Evolutionary conservation across 768 basidiomycete genomes (phyloP).

Genomic region (Boletus pseudopeckii): DNA sequence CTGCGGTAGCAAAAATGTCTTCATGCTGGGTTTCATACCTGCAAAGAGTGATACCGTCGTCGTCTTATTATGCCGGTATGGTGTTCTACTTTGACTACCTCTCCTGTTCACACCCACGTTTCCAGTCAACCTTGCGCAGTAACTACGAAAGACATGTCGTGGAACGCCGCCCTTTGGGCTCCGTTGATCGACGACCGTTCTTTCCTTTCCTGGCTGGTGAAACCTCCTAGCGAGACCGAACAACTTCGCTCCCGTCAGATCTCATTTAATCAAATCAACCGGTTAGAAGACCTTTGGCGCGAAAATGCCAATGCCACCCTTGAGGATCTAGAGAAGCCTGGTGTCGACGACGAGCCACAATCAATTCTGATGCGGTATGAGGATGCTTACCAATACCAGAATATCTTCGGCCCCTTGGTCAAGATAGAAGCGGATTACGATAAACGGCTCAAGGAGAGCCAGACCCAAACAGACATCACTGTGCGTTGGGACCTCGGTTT

Average conservation of each 20-base stretch:
- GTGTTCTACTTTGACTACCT: neutral
- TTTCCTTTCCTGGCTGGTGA: constrained; percentile 99
- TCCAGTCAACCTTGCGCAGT: constrained; percentile 95
- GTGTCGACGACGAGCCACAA: constrained; percentile 97
- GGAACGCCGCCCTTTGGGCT: constrained; percentile 98
- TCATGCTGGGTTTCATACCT: constrained; percentile 98
- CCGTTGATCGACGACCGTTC: constrained; percentile 98
- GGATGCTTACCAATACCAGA: constrained; percentile 99
- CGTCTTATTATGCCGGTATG: constrained; percentile 91
- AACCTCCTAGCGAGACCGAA: constrained; percentile 94
- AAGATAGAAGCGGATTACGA: constrained; percentile 99
- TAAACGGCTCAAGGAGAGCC: constrained; percentile 95
- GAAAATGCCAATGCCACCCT: constrained; percentile 93
- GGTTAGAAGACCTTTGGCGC: constrained; percentile 96
- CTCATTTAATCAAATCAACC: constrained; percentile 94
- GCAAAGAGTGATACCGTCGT: constrained; percentile 99
- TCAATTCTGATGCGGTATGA: constrained; percentile 88
- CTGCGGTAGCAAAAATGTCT: constrained; percentile 98
- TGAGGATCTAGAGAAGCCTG: constrained; percentile 95
- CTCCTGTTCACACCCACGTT: neutral
- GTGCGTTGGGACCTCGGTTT: constrained; percentile 97
- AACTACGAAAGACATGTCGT: constrained; percentile 95
- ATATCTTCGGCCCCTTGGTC: constrained; percentile 97
- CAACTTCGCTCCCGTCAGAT: constrained; percentile 96
- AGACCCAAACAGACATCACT: constrained; percentile 95